These are phyloP conservation scores for Massarina eburnea DNA, from an alignment of 2,329 filamentous ascomycete species.

Conservation along the genomic window DNA sequence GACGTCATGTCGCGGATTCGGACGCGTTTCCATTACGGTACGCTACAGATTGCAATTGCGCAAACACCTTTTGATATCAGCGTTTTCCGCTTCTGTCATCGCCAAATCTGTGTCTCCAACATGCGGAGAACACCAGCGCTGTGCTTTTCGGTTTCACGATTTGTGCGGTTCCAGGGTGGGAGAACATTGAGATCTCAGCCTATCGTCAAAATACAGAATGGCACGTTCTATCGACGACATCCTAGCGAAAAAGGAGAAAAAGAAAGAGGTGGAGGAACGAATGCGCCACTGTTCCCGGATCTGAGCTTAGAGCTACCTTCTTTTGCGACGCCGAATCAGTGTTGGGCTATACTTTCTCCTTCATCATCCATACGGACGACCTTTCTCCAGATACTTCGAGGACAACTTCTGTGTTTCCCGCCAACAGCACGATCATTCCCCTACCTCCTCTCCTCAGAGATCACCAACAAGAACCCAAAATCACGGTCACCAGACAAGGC, in stretches of 20 bases:
- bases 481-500: conserved; percentile 65
- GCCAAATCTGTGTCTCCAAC: conserved; percentile 14
- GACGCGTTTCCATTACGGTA: conserved; percentile 22
- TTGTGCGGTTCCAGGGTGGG: conserved; percentile 13
- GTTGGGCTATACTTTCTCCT: conserved; percentile 84
- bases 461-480: conserved; percentile 54
- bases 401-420: conserved; percentile 74
- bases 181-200: conserved; percentile 23
- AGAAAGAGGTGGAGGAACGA: conserved; percentile 47
- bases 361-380: conserved; percentile 79
- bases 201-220: conserved; percentile 54
- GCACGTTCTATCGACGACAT: conserved; percentile 79
- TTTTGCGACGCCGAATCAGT: conserved; percentile 51
- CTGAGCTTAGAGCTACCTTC: conserved; percentile 72
- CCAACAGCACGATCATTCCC: conserved; percentile 77
- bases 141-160: conserved; percentile 32
- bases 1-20: conserved; percentile 32
- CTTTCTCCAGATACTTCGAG: conserved; percentile 76
- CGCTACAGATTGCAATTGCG: conserved; percentile 9
- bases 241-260: conserved; percentile 48
- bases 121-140: conserved; percentile 36
- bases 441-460: conserved; percentile 66
- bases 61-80: conserved; percentile 9
- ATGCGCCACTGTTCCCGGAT: conserved; percentile 72
- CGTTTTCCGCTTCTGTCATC: conserved; percentile 1